A percentile compares a stretch with the other conserved stretches of the same genome.
Conservation (phyloP, 2,329 filamentous ascomycete genomes). For the Pseudogymnoascus sp. region DNA sequence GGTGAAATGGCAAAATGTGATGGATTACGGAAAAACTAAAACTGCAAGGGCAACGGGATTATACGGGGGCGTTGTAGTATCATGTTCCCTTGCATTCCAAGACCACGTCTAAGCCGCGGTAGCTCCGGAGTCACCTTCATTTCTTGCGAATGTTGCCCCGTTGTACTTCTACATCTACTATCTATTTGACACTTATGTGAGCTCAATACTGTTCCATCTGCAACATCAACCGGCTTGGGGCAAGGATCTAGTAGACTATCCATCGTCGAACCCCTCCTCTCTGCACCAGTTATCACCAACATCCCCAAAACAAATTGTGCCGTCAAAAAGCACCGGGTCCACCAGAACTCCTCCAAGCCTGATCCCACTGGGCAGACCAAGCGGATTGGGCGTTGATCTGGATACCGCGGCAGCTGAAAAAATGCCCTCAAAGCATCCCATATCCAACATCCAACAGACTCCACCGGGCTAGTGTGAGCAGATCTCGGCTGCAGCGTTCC, state of each 20-base stretch:
- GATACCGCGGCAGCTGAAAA: not conserved
- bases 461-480: conserved; percentile 1
- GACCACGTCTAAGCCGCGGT: not conserved
- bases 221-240: not conserved
- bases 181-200: conserved; percentile 1
- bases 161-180: not conserved
- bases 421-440: not conserved
- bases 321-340: not conserved
- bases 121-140: not conserved
- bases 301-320: not conserved
- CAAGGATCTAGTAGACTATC: not conserved
- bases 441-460: conserved; percentile 6
- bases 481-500: not conserved
- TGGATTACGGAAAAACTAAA: not conserved
- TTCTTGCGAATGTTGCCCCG: not conserved
- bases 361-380: not conserved
- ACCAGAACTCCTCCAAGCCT: not conserved
- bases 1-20: not conserved
- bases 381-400: not conserved
- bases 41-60: not conserved
- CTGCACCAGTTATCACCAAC: conserved; percentile 2
- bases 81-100: not conserved
- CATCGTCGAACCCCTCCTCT: not conserved
- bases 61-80: not conserved
- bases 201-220: not conserved